Evolutionary conservation across 805 yeast genomes (phyloP).

Genomic region (Wickerhamiella occidentalis): DNA sequence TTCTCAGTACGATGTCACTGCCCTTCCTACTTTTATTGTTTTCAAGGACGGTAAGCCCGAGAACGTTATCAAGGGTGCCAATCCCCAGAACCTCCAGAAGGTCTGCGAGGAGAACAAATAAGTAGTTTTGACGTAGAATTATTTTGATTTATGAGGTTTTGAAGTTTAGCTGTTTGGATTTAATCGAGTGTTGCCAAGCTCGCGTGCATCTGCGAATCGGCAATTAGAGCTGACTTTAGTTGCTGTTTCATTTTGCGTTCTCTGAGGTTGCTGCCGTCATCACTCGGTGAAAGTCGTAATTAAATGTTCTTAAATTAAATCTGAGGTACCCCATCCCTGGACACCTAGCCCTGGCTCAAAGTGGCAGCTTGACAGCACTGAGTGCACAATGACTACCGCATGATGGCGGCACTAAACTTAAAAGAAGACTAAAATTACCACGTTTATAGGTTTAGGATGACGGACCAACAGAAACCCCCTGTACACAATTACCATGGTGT

Average conservation of each 20-base stretch:
- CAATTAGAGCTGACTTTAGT: no score
- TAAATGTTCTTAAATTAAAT: no score
- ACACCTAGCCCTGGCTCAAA: neutral
- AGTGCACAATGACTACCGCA: neutral
- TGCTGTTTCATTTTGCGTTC: no score
- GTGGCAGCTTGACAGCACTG: neutral
- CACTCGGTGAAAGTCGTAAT: no score
- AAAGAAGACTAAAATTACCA: neutral
- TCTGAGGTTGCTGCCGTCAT: no score
- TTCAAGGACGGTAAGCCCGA: conserved; percentile 75
- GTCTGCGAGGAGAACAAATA: conserved; percentile 47
- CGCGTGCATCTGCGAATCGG: no score
- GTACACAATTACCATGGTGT: neutral
- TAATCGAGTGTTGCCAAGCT: no score
- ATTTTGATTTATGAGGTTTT: no score
- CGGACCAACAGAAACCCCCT: conserved; percentile 9
- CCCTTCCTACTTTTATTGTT: conserved; percentile 60
- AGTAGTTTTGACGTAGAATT: conserved; percentile 1
- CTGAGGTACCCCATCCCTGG: no score
- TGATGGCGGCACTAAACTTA: neutral
- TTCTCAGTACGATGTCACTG: conserved; percentile 53
- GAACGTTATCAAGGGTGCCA: conserved; percentile 78
- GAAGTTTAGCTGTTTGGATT: no score
- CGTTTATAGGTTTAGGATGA: neutral
- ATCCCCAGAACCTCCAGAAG: conserved; percentile 43